phyloP scores from a whole-genome alignment of 352 stramenopile genomes.

The Phytopythium vexans region DNA sequence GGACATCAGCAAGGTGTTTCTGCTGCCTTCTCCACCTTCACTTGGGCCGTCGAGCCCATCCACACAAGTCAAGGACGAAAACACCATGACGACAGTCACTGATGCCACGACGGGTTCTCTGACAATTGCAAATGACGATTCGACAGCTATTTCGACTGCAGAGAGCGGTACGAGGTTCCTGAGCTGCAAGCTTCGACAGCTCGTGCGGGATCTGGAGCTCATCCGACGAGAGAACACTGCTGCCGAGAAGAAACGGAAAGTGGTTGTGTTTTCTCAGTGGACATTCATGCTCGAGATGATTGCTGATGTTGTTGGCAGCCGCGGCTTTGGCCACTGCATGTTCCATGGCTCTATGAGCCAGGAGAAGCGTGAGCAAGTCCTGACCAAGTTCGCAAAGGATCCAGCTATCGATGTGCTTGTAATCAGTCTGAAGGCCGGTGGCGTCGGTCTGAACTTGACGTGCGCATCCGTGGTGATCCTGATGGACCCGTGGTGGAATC shows the following conservation, averaged over 20 bases:
- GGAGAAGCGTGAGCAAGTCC: conserved; percentile 62
- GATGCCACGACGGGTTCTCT: not conserved
- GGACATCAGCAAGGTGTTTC: conserved; percentile 58
- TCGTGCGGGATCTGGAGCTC: conserved; percentile 56
- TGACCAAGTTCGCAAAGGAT: conserved; percentile 64
- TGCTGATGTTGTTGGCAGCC: conserved; percentile 37
- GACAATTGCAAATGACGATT: not conserved
- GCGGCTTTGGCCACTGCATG: conserved; percentile 48
- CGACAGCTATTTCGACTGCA: not conserved
- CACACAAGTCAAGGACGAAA: conserved; percentile 2
- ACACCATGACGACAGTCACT: not conserved
- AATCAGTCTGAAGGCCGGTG: conserved; percentile 88
- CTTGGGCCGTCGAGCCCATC: conserved; percentile 6
- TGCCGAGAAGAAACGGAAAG: conserved; percentile 50
- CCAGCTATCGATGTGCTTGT: conserved; percentile 66
- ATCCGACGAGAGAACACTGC: conserved; percentile 54
- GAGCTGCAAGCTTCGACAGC: conserved; percentile 67
- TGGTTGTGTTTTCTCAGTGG: conserved; percentile 91
- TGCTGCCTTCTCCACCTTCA: conserved; percentile 19
- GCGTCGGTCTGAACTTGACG: conserved; percentile 89
- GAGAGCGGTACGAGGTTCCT: conserved; percentile 35
- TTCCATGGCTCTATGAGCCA: conserved; percentile 80
- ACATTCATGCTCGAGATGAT: conserved; percentile 88
- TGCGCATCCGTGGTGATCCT: conserved; percentile 88
- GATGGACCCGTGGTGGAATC: conserved; percentile 94